These are phyloP conservation scores for Kwoniella heveanensis DNA, from an alignment of 768 basidiomycete genomes.

Conservation along the genomic window DNA sequence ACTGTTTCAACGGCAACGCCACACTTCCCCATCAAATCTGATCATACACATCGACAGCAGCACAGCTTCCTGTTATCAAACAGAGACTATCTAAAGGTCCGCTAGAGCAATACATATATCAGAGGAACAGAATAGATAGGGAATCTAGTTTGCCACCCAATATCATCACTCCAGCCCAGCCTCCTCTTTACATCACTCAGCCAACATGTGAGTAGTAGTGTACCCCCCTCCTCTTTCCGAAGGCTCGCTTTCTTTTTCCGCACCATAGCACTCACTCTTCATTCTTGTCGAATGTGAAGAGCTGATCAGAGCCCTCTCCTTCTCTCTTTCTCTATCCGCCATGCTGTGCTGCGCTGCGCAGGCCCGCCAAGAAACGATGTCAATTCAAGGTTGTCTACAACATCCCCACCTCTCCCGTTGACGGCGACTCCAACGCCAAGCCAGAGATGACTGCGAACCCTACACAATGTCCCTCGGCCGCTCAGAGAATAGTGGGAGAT, in stretches of 20 bases:
- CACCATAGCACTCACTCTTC: background rate
- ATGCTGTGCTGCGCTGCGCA: no score
- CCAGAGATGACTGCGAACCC: slow-evolving; percentile 51
- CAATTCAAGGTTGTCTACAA: slow-evolving; percentile 54
- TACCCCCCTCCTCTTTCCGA: background rate
- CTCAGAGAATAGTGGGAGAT: slow-evolving; percentile 50
- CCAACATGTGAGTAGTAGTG: slow-evolving; percentile 8
- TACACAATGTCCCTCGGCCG: slow-evolving; percentile 51
- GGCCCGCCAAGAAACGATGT: slow-evolving; percentile 56
- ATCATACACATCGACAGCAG: no score
- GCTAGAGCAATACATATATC: slow-evolving; percentile 4
- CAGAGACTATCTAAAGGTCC: no score
- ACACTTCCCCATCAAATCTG: no score
- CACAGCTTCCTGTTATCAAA: no score
- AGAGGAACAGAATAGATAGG: background rate
- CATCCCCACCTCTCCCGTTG: slow-evolving; percentile 42
- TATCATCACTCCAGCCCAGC: background rate
- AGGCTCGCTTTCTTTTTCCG: background rate
- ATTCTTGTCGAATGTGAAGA: background rate
- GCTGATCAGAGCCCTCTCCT: background rate
- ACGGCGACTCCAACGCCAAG: slow-evolving; percentile 25
- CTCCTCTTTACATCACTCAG: no score
- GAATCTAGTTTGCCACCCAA: slow-evolving; percentile 12
- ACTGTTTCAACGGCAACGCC: no score
- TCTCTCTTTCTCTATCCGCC: no score